Evolutionary conservation across 257 asterid genomes (phyloP).

Genomic region (Petunia secreta): DNA sequence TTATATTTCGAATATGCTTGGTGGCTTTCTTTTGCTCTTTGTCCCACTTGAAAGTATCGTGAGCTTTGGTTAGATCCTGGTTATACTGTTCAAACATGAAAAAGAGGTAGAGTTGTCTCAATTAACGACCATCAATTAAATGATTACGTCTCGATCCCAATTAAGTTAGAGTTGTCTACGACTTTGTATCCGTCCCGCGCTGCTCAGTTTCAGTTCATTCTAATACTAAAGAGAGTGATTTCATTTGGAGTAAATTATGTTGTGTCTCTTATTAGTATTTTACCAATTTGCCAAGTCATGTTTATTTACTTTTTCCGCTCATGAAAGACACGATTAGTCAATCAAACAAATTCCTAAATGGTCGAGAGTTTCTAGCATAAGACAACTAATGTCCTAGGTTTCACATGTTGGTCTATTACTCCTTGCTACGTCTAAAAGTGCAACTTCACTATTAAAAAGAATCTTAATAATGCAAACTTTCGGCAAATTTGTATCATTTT

Average conservation of each 20-base stretch:
- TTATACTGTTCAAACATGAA: too few species aligned
- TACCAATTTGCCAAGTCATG: background rate
- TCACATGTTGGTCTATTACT: background rate
- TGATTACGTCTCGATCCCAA: too few species aligned
- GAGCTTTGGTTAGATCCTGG: too few species aligned
- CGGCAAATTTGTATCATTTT: conserved; percentile 21
- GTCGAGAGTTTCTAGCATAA: background rate
- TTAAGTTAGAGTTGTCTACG: too few species aligned
- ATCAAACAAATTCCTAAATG: background rate
- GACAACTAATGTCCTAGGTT: background rate
- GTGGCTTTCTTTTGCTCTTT: too few species aligned
- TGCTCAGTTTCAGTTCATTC: too few species aligned
- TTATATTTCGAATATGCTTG: too few species aligned
- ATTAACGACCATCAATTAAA: too few species aligned
- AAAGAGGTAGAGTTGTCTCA: too few species aligned
- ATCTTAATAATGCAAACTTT: conserved; percentile 2
- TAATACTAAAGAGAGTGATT: too few species aligned
- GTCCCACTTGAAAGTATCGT: too few species aligned
- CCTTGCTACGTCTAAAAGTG: background rate
- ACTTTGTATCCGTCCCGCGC: too few species aligned
- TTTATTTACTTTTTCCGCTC: background rate
- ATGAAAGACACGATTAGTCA: background rate
- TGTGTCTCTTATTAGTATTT: background rate
- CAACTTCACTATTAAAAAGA: background rate
- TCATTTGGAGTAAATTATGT: background rate